Percentiles rank a stretch among this genome's conserved stretches.
These are phyloP conservation scores for Fusarium denticulatum DNA, from an alignment of 2,329 filamentous ascomycete genomes.

Conservation along the genomic window DNA sequence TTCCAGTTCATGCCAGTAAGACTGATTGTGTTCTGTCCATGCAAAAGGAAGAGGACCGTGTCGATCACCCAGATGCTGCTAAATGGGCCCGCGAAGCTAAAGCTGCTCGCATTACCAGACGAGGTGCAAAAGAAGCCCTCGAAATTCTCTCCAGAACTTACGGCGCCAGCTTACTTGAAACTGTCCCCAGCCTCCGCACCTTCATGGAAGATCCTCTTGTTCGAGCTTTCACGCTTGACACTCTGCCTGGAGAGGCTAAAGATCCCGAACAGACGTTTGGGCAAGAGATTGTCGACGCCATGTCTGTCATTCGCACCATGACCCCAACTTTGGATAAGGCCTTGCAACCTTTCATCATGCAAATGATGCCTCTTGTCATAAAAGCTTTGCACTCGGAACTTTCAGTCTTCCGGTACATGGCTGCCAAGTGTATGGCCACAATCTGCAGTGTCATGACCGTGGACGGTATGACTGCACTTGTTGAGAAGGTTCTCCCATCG, in stretches of 20 bases:
- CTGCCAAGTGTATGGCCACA: constrained; percentile 96
- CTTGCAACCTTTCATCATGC: constrained; percentile 82
- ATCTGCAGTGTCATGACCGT: constrained; percentile 97
- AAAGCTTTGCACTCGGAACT: constrained; percentile 88
- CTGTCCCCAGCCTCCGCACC: constrained; percentile 81
- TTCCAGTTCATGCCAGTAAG: constrained; percentile 81
- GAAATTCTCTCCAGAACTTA: constrained; percentile 87
- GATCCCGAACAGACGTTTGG: constrained; percentile 80
- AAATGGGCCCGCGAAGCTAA: constrained; percentile 91
- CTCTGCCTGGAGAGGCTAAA: constrained; percentile 76
- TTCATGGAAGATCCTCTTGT: constrained; percentile 86
- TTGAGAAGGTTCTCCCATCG: constrained; percentile 90
- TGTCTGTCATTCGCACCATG: constrained; percentile 91
- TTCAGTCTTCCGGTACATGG: constrained; percentile 94
- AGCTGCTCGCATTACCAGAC: constrained; percentile 87
- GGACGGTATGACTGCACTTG: constrained; percentile 93
- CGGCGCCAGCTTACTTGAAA: constrained; percentile 79
- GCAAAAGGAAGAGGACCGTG: constrained; percentile 95
- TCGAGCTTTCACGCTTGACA: constrained; percentile 74
- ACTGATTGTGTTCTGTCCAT: constrained; percentile 88
- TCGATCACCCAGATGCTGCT: constrained; percentile 89
- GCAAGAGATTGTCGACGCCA: constrained; percentile 91
- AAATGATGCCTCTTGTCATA: constrained; percentile 85
- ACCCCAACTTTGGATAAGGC: constrained; percentile 85
- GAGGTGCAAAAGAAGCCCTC: constrained; percentile 92